phyloP scores from a whole-genome alignment of 2,329 filamentous ascomycete species.

The Penicillium glabrum region DNA sequence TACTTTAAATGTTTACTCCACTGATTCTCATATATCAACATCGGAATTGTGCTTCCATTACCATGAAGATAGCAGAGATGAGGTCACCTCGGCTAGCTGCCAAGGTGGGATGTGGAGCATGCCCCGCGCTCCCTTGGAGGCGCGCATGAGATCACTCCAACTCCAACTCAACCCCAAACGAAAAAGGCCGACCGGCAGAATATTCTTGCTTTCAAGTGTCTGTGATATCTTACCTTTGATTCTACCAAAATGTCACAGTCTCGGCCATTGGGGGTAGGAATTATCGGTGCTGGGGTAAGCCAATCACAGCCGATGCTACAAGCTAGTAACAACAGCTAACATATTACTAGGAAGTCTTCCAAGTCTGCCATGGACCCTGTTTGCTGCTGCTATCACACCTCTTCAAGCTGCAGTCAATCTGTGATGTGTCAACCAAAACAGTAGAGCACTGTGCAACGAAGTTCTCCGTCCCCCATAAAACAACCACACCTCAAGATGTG shows the following conservation, averaged over 20 bases:
- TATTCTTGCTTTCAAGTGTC: neutral
- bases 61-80: neutral
- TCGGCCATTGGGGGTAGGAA: constrained; percentile 9
- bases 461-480: constrained; percentile 12
- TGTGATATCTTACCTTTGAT: neutral
- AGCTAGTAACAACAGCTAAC: neutral
- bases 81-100: neutral
- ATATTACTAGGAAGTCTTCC: constrained; percentile 12
- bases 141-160: neutral
- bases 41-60: too few relatives aligned
- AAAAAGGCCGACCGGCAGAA: neutral
- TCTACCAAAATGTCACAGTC: neutral
- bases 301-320: neutral
- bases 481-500: constrained; percentile 14
- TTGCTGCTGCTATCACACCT: constrained; percentile 15
- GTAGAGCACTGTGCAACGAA: constrained; percentile 13
- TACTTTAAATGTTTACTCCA: too few relatives aligned
- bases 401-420: constrained; percentile 17
- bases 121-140: neutral
- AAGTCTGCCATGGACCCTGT: constrained; percentile 17
- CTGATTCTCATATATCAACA: too few relatives aligned
- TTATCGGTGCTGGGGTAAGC: constrained; percentile 16
- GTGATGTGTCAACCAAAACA: constrained; percentile 15
- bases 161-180: neutral
- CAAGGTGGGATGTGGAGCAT: neutral